phyloP scores from a whole-genome alignment of 257 asterid genomes.

The Cordia subcordata region DNA sequence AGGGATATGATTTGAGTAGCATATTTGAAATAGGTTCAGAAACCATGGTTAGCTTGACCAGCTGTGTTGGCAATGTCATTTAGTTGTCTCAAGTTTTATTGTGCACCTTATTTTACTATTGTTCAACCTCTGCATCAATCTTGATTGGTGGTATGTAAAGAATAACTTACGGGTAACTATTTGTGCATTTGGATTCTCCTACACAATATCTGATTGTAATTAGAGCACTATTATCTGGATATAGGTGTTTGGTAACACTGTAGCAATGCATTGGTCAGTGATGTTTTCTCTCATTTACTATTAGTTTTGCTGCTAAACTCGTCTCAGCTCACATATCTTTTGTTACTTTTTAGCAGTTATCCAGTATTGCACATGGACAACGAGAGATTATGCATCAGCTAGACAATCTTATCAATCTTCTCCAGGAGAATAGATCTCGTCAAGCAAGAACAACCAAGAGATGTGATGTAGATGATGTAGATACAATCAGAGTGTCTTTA shows the following conservation, averaged over 20 bases:
- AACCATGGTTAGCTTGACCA: too few species aligned
- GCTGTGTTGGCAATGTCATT: too few species aligned
- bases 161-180: too few species aligned
- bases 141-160: too few species aligned
- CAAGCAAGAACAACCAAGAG: conserved; percentile 18
- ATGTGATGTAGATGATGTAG: conserved; percentile 13
- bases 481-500: conserved; percentile 21
- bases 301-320: not conserved
- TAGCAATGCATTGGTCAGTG: not conserved
- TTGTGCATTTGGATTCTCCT: too few species aligned
- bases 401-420: conserved; percentile 55
- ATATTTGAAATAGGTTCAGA: too few species aligned
- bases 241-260: not conserved
- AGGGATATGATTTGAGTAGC: too few species aligned
- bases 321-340: not conserved
- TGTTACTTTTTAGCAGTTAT: conserved; percentile 34
- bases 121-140: too few species aligned
- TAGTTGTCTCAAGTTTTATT: too few species aligned
- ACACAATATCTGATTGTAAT: too few species aligned
- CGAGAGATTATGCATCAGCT: conserved; percentile 80
- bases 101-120: too few species aligned
- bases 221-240: too few species aligned
- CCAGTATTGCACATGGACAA: conserved; percentile 63
- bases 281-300: not conserved
- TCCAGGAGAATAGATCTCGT: conserved; percentile 23